Percentiles rank a stretch among this genome's conserved stretches.
These are phyloP conservation scores for Erodium trifolium DNA, from an alignment of 441 rosid genomes.

Conservation along the genomic window DNA sequence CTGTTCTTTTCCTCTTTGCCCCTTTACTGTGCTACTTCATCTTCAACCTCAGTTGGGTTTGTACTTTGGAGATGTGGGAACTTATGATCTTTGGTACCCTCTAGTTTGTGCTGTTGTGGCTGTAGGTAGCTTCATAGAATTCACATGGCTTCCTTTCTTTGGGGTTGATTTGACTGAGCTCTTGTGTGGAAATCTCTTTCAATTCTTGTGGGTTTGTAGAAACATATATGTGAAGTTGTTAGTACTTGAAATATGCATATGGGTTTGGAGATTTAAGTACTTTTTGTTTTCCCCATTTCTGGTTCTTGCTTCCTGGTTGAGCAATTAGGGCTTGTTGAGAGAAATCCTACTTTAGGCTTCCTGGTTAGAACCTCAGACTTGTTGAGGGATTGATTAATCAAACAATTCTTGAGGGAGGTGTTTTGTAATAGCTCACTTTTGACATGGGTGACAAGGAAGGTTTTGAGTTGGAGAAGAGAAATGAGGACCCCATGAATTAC, in stretches of 20 bases:
- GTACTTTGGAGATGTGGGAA: conserved; percentile 5
- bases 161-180: too few species aligned
- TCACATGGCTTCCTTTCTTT: neutral
- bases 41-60: neutral
- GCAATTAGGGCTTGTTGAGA: too few species aligned
- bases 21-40: conserved; percentile 20
- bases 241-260: conserved; percentile 8
- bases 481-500: conserved; percentile 34
- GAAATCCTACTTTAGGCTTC: too few species aligned
- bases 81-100: neutral
- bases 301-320: too few species aligned
- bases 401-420: too few species aligned
- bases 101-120: neutral
- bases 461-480: conserved; percentile 46
- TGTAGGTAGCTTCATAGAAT: conserved; percentile 10
- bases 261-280: conserved; percentile 11
- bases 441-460: too few species aligned
- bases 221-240: conserved; percentile 12
- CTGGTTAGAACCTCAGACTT: too few species aligned
- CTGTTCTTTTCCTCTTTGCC: conserved; percentile 25
- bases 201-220: conserved; percentile 14
- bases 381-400: too few species aligned
- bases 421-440: too few species aligned
- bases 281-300: too few species aligned
- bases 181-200: conserved; percentile 6